Evolutionary conservation across 306 rosid genomes (phyloP).

Genomic region (Elaeagnus macrophylla): DNA sequence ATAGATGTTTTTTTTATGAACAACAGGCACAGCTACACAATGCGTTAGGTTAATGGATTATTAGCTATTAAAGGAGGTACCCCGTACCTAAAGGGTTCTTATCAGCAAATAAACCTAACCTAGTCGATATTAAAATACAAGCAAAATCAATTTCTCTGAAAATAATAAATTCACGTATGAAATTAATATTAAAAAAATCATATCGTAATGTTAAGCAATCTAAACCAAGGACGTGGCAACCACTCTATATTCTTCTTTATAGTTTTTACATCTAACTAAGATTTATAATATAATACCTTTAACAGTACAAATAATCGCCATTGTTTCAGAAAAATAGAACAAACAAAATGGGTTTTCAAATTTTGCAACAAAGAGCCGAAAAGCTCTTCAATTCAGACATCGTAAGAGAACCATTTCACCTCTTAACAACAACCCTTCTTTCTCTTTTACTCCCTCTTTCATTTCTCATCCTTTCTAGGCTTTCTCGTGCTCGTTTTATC

Average conservation of each 20-base stretch:
- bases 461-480: slow-evolving; percentile 58
- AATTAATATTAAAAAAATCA: not conserved
- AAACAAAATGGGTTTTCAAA: slow-evolving; percentile 25
- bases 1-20: too few species aligned
- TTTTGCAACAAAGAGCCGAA: slow-evolving; percentile 17
- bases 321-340: not conserved
- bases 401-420: slow-evolving; percentile 40
- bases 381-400: slow-evolving; percentile 16
- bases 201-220: not conserved
- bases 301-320: not conserved
- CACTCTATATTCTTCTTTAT: not conserved
- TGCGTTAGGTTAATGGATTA: too few species aligned
- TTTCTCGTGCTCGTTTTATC: slow-evolving; percentile 30
- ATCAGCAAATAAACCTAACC: too few species aligned
- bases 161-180: not conserved
- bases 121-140: too few species aligned
- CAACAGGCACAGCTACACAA: too few species aligned
- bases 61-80: too few species aligned
- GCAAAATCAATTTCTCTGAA: not conserved
- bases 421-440: slow-evolving; percentile 49
- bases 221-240: not conserved
- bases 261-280: too few species aligned
- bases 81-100: too few species aligned
- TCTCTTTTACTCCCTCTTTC: slow-evolving; percentile 65
- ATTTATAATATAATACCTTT: too few species aligned